These are phyloP conservation scores for Naegleria fowleri DNA, from an alignment of 208 protist species.

Conservation along the genomic window DNA sequence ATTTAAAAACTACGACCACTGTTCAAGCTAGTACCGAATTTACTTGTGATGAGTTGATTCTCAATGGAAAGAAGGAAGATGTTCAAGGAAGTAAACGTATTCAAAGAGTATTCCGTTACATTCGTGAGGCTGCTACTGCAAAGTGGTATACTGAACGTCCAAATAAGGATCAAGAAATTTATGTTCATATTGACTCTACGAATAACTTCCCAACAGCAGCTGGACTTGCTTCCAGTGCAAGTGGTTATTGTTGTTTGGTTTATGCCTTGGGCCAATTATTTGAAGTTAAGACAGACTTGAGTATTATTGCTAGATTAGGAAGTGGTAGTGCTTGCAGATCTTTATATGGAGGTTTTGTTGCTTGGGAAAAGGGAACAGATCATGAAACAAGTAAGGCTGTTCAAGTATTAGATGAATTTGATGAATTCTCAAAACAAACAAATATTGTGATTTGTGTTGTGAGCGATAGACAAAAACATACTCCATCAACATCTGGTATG, in stretches of 20 bases:
- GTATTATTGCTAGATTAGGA: conserved; percentile 75
- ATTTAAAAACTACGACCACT: conserved; percentile 88
- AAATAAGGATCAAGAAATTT: conserved; percentile 42
- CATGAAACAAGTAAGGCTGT: conserved; percentile 58
- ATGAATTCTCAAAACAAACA: conserved; percentile 83
- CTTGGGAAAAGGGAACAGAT: conserved; percentile 88
- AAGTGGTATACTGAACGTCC: conserved; percentile 34
- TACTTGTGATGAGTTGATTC: conserved; percentile 75
- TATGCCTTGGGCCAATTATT: conserved; percentile 67
- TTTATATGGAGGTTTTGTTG: conserved; percentile 95
- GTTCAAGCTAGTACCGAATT: conserved; percentile 63
- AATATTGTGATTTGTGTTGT: conserved; percentile 80
- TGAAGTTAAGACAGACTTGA: conserved; percentile 61
- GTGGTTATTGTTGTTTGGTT: conserved; percentile 89
- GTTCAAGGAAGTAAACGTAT: conserved; percentile 32
- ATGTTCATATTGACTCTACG: conserved; percentile 81
- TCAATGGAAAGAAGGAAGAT: conserved; percentile 77
- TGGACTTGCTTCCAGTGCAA: conserved; percentile 92
- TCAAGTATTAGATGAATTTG: conserved; percentile 54
- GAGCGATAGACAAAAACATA: conserved; percentile 85
- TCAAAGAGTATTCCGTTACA: conserved; percentile 39
- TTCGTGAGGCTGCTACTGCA: conserved; percentile 4
- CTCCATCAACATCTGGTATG: conserved; percentile 92
- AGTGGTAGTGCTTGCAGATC: conserved; percentile 93
- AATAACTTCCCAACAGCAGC: conserved; percentile 99